Percentiles rank a stretch among this genome's conserved stretches.
Evolutionary conservation across 129 eudicot species (phyloP).

Genomic region (Centella asiatica): DNA sequence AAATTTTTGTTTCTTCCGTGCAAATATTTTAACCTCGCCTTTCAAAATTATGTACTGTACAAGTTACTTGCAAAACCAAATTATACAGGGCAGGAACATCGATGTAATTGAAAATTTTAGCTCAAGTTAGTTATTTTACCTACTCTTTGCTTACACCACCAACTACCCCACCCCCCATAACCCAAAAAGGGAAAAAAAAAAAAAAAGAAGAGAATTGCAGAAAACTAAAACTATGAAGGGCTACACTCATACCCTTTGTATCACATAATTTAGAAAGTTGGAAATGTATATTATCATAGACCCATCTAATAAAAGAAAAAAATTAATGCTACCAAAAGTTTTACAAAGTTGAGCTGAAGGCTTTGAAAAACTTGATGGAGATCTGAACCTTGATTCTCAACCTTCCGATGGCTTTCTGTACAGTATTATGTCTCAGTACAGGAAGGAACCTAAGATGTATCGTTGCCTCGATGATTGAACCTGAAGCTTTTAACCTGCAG

Average conservation of each 20-base stretch:
- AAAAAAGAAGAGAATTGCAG: slow-evolving; percentile 3
- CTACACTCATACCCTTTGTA: slow-evolving; percentile 3
- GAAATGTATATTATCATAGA: not conserved
- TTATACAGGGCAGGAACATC: too few species aligned
- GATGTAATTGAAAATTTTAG: too few species aligned
- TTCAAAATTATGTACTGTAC: too few species aligned
- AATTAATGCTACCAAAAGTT: slow-evolving; percentile 11
- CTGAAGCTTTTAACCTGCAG: slow-evolving; percentile 3
- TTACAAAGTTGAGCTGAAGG: slow-evolving; percentile 6
- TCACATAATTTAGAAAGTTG: not conserved
- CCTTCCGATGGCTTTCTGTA: slow-evolving; percentile 54
- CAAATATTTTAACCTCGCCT: too few species aligned
- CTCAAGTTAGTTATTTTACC: too few species aligned
- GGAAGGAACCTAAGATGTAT: not conserved
- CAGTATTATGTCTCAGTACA: slow-evolving; percentile 36
- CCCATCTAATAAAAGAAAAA: not conserved
- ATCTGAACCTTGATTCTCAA: slow-evolving; percentile 1
- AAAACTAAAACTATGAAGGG: slow-evolving; percentile 4
- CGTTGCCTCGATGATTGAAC: not conserved
- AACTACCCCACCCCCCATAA: too few species aligned
- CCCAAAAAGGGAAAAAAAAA: too few species aligned
- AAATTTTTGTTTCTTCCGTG: too few species aligned
- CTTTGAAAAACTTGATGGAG: not conserved
- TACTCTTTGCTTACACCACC: too few species aligned
- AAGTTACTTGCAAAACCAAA: too few species aligned